Conservation (phyloP, 2,329 filamentous ascomycete species). For the Tolypocladium inflatum region DNA sequence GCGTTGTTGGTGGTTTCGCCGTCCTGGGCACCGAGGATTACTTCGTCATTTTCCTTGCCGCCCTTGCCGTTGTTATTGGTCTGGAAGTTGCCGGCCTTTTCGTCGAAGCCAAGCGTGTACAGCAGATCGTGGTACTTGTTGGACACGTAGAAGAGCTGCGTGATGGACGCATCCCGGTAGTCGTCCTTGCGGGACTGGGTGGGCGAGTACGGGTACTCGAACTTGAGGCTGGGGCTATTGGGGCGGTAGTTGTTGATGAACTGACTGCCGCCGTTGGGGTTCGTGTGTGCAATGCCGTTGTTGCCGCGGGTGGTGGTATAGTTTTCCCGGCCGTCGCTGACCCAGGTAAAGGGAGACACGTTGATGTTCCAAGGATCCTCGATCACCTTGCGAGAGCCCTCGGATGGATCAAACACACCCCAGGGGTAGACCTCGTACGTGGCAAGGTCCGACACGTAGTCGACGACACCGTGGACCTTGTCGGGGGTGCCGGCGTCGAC, state of each 20-base stretch:
- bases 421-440: slow-evolving; percentile 48
- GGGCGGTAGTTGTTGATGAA: slow-evolving; percentile 36
- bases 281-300: slow-evolving; percentile 44
- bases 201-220: slow-evolving; percentile 34
- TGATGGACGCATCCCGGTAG: slow-evolving; percentile 45
- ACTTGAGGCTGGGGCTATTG: slow-evolving; percentile 27
- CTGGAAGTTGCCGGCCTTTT: slow-evolving; percentile 51
- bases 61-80: slow-evolving; percentile 44
- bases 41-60: slow-evolving; percentile 39
- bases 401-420: slow-evolving; percentile 42
- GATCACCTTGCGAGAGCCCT: slow-evolving; percentile 32
- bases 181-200: slow-evolving; percentile 20
- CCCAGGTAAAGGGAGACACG: slow-evolving; percentile 42
- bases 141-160: slow-evolving; percentile 51
- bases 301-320: slow-evolving; percentile 49
- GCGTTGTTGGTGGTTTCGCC: slow-evolving; percentile 46
- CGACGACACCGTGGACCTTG: slow-evolving; percentile 42
- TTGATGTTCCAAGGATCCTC: slow-evolving; percentile 36
- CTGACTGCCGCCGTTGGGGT: slow-evolving; percentile 28
- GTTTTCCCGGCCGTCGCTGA: slow-evolving; percentile 32
- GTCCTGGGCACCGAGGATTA: slow-evolving; percentile 49
- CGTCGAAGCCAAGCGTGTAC: slow-evolving; percentile 47
- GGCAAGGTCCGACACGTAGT: slow-evolving; percentile 44
- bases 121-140: slow-evolving; percentile 52
- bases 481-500: slow-evolving; percentile 38